A percentile compares a stretch with the other conserved stretches of the same genome.
phyloP scores from a whole-genome alignment of 2,329 filamentous ascomycete genomes.

The Boeremia lycopersici region DNA sequence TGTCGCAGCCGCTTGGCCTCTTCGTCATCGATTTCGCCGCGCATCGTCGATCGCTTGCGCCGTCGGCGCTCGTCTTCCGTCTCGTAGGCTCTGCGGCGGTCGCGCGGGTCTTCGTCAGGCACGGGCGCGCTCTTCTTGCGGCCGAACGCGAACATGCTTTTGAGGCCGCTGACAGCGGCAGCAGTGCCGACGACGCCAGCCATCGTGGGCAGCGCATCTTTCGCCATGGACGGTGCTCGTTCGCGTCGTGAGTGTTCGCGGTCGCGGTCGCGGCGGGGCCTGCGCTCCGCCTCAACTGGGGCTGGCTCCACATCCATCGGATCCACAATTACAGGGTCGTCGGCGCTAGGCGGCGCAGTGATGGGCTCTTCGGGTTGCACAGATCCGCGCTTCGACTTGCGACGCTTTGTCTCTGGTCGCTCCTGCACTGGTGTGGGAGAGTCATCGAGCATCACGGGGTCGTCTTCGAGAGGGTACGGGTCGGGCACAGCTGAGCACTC shows the following conservation, averaged over 20 bases:
- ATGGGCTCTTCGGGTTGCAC: slow-evolving; percentile 41
- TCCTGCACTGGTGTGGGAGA: slow-evolving; percentile 38
- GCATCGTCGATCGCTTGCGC: slow-evolving; percentile 46
- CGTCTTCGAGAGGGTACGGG: slow-evolving; percentile 69
- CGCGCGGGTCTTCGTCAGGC: slow-evolving; percentile 37
- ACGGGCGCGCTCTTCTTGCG: slow-evolving; percentile 39
- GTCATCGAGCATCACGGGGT: slow-evolving; percentile 59
- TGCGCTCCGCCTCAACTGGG: slow-evolving; percentile 51
- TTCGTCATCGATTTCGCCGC: slow-evolving; percentile 43
- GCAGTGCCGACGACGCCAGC: slow-evolving; percentile 39
- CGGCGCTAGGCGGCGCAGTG: slow-evolving; percentile 47
- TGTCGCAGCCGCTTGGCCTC: slow-evolving; percentile 46
- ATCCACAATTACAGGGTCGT: slow-evolving; percentile 53
- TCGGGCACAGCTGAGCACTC: slow-evolving; percentile 51
- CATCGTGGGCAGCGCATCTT: slow-evolving; percentile 54
- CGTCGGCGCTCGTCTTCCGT: slow-evolving; percentile 46
- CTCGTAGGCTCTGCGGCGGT: slow-evolving; percentile 44
- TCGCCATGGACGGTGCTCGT: slow-evolving; percentile 67
- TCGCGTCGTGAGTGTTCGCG: slow-evolving; percentile 48
- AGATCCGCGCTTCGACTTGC: slow-evolving; percentile 51
- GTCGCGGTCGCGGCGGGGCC: slow-evolving; percentile 51
- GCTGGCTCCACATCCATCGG: slow-evolving; percentile 48
- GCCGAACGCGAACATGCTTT: slow-evolving; percentile 57
- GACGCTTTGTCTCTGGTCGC: slow-evolving; percentile 46
- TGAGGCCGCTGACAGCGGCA: slow-evolving; percentile 59